These are phyloP conservation scores for Cyberlindnera misumaiensis DNA, from an alignment of 805 yeast genomes.

Conservation along the genomic window DNA sequence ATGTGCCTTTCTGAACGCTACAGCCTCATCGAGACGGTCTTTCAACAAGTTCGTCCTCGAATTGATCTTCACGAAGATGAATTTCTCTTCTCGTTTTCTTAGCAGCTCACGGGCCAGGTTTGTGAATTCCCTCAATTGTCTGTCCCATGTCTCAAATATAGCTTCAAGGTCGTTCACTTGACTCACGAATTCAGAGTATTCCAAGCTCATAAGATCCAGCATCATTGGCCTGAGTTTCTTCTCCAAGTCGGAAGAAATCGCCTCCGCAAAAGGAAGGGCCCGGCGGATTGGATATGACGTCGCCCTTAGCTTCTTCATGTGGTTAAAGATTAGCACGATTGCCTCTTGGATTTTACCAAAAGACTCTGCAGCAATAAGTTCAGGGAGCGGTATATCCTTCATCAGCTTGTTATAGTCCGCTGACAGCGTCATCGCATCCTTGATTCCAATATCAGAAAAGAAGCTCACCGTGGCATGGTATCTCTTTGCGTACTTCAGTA, in stretches of 20 bases:
- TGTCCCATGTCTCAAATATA: constrained; percentile 49
- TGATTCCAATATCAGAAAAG: constrained; percentile 62
- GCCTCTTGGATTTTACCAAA: constrained; percentile 40
- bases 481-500: constrained; percentile 65
- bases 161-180: constrained; percentile 25
- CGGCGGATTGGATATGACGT: constrained; percentile 58
- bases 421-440: constrained; percentile 44
- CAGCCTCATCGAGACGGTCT: constrained; percentile 37
- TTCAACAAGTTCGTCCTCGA: constrained; percentile 34
- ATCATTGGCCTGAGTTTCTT: constrained; percentile 35
- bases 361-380: constrained; percentile 41
- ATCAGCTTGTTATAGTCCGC: constrained; percentile 55
- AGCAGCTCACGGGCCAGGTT: constrained; percentile 66
- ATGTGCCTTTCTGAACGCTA: constrained; percentile 46
- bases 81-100: constrained; percentile 66
- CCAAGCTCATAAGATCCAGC: constrained; percentile 38
- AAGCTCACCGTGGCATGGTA: constrained; percentile 74
- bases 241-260: constrained; percentile 52
- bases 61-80: constrained; percentile 56
- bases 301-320: constrained; percentile 55
- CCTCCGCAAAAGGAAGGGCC: constrained; percentile 59
- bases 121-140: constrained; percentile 53
- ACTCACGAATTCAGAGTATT: constrained; percentile 32
- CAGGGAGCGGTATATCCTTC: constrained; percentile 63
- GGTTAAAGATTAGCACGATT: constrained; percentile 44